Conservation (phyloP, 768 basidiomycete species). For the Lactarius hatsudake region DNA sequence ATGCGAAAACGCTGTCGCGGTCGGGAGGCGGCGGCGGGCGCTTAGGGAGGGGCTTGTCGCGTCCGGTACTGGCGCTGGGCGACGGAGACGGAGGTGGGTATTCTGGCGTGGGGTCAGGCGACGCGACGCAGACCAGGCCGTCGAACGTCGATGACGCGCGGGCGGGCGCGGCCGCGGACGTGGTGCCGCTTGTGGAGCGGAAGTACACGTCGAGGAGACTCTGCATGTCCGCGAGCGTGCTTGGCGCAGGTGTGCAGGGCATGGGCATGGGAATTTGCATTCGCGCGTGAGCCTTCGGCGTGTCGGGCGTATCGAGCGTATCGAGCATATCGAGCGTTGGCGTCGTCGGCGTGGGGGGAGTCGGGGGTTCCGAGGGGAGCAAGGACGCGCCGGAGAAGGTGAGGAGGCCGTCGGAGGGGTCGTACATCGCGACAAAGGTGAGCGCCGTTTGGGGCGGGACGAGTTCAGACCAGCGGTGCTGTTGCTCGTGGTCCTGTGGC, state of each 20-base stretch:
- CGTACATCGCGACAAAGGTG: constrained; percentile 60
- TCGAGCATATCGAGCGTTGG: constrained; percentile 3
- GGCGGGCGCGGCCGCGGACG: not conserved
- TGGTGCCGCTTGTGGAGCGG: constrained; percentile 10
- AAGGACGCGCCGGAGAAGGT: constrained; percentile 54
- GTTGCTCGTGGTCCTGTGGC: not conserved
- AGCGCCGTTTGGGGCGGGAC: constrained; percentile 54
- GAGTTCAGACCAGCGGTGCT: constrained; percentile 53
- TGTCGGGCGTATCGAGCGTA: constrained; percentile 10
- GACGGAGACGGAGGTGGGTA: not conserved
- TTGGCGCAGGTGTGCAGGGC: constrained; percentile 25
- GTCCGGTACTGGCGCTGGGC: not conserved
- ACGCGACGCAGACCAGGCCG: constrained; percentile 9
- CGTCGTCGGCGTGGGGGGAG: constrained; percentile 6
- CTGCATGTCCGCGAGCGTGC: constrained; percentile 28
- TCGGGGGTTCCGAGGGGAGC: constrained; percentile 32
- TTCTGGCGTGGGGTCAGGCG: not conserved
- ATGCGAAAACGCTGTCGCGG: constrained; percentile 26
- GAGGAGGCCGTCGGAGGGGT: constrained; percentile 54
- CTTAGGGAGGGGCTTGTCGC: constrained; percentile 22
- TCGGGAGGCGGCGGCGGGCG: constrained; percentile 24
- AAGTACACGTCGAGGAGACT: constrained; percentile 27
- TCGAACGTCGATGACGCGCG: constrained; percentile 28
- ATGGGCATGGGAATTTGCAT: constrained; percentile 33
- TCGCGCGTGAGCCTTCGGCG: constrained; percentile 28